Base-by-base conservation (phyloP, 768 basidiomycete species). In the Fomitopsis serialis region DNA sequence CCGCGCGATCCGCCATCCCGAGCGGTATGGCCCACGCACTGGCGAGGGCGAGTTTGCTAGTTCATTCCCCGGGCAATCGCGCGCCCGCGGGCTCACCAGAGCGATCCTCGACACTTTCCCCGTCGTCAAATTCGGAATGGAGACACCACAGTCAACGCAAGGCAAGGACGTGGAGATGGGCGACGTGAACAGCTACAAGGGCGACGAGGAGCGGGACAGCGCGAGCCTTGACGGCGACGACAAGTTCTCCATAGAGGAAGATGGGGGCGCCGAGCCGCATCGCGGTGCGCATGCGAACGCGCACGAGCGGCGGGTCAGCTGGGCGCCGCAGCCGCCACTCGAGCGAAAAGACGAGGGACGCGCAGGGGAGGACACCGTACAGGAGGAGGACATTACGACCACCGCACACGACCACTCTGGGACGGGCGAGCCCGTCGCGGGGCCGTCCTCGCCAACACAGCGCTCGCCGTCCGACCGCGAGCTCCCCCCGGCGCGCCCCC, bases 51-150 rank as follows among this genome's bases (percentile, higher is more conserved):
- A 66, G 63, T 27, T 73, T 70, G 48, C 67, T 22, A 29, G 46
- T 2, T 21, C 22, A 6, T 53, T 55, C 52, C 54, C 54, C 4
- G 74, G 76, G 35, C 86, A 86, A 63, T 85, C 82, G 47, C 82
- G 91, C 3, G 87, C 92, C 0, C 74, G 81, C n/a, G 94, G 94
- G 7, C 76, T 98, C 48, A 89, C 91, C 1, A 84, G 91, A 19
- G 96, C 96, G 19, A 94, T 98, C 53, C 74, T 98, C 51, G 95
- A 98, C 60, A 97, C 94, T 2, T 98, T 98, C 72, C 94, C 95
- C 3, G 72, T 97, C 57, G 85, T 96, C 70, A 92, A 93, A 67
- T 98, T 94, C 61, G 82, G 83, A 53, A 64, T 10, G 66, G 62
- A 27, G 32, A 56, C 23, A 35, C 52, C 35, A 52, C 54, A 32